These are phyloP conservation scores for Tylopilus plumbeoviolaceoides DNA, from an alignment of 768 basidiomycete species.

Conservation along the genomic window DNA sequence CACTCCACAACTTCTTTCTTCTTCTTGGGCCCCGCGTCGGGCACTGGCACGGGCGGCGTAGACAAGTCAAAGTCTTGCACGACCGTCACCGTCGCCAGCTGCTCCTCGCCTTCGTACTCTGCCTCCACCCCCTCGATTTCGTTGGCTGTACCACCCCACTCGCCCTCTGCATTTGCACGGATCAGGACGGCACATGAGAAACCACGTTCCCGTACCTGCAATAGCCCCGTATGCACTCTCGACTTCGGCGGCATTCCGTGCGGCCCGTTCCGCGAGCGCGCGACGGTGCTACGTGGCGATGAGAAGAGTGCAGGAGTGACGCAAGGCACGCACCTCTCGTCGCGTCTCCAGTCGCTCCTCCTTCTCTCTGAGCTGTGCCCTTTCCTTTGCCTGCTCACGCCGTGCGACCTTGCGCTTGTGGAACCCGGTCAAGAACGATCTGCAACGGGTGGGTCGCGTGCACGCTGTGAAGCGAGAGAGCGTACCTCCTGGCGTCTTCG, in stretches of 20 bases:
- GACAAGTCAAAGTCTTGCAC: constrained; percentile 86
- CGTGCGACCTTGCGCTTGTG: constrained; percentile 88
- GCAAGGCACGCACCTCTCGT: constrained; percentile 54
- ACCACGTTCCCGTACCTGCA: constrained; percentile 34
- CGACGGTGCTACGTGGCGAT: constrained; percentile 58
- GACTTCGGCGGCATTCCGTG: constrained; percentile 70
- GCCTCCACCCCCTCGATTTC: constrained; percentile 44
- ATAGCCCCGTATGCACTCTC: constrained; percentile 67
- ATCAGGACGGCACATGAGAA: constrained; percentile 7
- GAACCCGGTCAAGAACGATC: constrained; percentile 91
- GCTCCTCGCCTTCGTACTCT: constrained; percentile 81
- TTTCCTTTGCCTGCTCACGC: constrained; percentile 70
- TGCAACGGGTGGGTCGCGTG: constrained; percentile 30
- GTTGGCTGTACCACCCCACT: constrained; percentile 44
- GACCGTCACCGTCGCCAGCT: constrained; percentile 85
- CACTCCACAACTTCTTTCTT: background rate
- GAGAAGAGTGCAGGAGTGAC: constrained; percentile 9
- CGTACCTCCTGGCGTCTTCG: constrained; percentile 75
- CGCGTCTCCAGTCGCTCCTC: constrained; percentile 69
- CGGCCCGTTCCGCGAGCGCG: constrained; percentile 71
- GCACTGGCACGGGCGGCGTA: constrained; percentile 30
- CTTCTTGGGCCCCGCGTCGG: no score
- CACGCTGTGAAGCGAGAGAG: constrained; percentile 8
- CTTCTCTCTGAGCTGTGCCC: constrained; percentile 74
- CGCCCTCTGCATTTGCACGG: constrained; percentile 20